Conservation (phyloP, 768 basidiomycete species). For the Rhizopogon vinicolor region DNA sequence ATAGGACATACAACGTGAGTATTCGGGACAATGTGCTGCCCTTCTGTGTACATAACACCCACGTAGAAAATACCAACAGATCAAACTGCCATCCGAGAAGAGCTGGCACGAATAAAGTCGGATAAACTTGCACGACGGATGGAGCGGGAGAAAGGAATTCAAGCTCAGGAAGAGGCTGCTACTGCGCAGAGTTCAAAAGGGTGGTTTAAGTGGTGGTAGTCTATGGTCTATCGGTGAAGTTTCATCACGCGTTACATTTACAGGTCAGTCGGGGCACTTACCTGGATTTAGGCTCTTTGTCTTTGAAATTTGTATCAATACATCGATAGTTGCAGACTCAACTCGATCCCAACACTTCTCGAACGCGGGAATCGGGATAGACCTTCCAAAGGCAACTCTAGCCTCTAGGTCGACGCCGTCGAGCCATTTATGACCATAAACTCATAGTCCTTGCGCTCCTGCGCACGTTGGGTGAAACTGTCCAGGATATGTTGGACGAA, state of each 20-base stretch:
- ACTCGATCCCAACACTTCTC: too few species aligned
- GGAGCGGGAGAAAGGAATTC: conserved; percentile 38
- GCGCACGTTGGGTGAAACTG: too few species aligned
- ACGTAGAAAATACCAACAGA: conserved; percentile 60
- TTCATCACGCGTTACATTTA: background rate
- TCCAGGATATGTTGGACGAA: too few species aligned
- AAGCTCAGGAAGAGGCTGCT: conserved; percentile 11
- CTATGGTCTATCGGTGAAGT: background rate
- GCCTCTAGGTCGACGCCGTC: too few species aligned
- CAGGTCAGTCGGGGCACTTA: background rate
- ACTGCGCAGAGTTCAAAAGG: conserved; percentile 16
- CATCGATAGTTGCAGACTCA: too few species aligned
- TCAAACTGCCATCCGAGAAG: conserved; percentile 58
- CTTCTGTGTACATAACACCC: background rate
- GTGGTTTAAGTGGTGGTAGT: conserved; percentile 25
- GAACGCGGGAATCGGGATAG: too few species aligned
- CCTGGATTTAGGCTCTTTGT: background rate
- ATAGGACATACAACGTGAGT: conserved; percentile 49
- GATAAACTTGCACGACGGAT: conserved; percentile 44
- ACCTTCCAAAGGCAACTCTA: too few species aligned
- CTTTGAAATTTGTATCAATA: background rate
- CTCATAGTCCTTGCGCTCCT: too few species aligned
- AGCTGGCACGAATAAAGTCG: conserved; percentile 67
- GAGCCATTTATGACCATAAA: too few species aligned
- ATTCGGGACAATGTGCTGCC: background rate